Evolutionary conservation across 805 yeast species (phyloP), one percentile per base, ranked within the genome.

Genomic region (Isabelozyma heimii): DNA sequence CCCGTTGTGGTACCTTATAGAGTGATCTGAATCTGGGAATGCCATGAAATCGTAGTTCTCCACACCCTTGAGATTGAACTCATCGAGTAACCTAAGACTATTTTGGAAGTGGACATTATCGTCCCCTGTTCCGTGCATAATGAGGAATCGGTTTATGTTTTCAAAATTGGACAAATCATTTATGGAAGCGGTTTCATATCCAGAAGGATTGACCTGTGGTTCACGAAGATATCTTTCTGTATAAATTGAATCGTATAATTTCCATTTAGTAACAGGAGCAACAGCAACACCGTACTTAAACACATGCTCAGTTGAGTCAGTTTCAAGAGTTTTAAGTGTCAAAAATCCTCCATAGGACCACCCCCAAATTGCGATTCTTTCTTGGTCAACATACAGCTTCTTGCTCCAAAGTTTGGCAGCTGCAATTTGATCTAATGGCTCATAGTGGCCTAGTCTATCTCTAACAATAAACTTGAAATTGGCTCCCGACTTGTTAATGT

Each of bases 331-430:
- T 62, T 88, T 88, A 46, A 88, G 66, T 0, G 92, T 84, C 8
- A 85, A 74, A 60, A 84, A 88, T 0, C 92, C 96, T 47, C 96
- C 96, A 64, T 87, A 88, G 0, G 91, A 85, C 91, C 94, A 88
- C 13, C 96, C 96, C 91, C 94, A 88, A 37, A 87, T 76, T 0
- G 90, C 89, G 4, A 85, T 80, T 48, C 72, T 72, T 1, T 75
- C 70, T 3, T 56, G 56, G 59, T 87, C 85, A 40, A 94, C 86
- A 60, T 85, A 92, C 2, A 74, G 50, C 56, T 79, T 80, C 4
- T 67, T 43, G 2, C 81, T 76, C 87, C 94, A 92, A 1, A 75
- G 53, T 54, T 82, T 81, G 2, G 96, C 99, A 4, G 95, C 96
- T 0, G 82, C 70, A 37, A 94, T 87, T 67, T 92, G 97, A 66